Base-by-base conservation (phyloP, 2,329 filamentous ascomycete species). In the Diaporthe vexans region DNA sequence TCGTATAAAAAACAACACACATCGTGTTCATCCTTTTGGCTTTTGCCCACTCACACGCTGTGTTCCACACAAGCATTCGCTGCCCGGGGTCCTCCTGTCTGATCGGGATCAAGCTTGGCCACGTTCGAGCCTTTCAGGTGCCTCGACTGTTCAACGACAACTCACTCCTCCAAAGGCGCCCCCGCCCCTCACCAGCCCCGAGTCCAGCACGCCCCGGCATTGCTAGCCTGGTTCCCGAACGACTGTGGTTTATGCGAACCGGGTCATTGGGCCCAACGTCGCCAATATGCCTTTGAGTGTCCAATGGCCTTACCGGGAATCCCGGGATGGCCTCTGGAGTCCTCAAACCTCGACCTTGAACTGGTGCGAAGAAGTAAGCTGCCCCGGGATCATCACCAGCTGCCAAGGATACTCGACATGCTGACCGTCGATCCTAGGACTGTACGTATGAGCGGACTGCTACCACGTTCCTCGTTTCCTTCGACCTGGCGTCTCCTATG, bases 311-410 rank as follows among this genome's bases (percentile, higher is more conserved):
- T 84, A 84, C 77, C 80, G 83, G 73, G 78, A 82, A 74, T 76
- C 79, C 74, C 81, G 83, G 19, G 78, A 83, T 58, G 83, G 83
- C 68, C 78, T 82, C 75, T 84, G 83, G 83, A 82, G 82, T 29
- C 77, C 81, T 21, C 82, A 83, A 57, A 84, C 82, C 1, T 82
- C 82, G 26, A 84, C 83, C 0, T 74, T 84, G 73, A 84, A 84
- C 67, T 84, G 83, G 83, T 84, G 83, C 75, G 83, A 84, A 77
- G 82, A 84, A 79, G 82, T 83, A 68, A 46, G 74, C 11, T 54
- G 40, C 26, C 26, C 35, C n/a, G n/a, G 10, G 9, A 71, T 40
- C 15, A 26, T 26, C 10, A 43, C 17, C 17, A 3, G 7, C 35
- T 37, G 17, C 37, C 19, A 19, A n/a, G 33, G 21, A 56, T 9